Conservation (phyloP, 2,329 filamentous ascomycete species). For the Colletotrichum graminicola region DNA sequence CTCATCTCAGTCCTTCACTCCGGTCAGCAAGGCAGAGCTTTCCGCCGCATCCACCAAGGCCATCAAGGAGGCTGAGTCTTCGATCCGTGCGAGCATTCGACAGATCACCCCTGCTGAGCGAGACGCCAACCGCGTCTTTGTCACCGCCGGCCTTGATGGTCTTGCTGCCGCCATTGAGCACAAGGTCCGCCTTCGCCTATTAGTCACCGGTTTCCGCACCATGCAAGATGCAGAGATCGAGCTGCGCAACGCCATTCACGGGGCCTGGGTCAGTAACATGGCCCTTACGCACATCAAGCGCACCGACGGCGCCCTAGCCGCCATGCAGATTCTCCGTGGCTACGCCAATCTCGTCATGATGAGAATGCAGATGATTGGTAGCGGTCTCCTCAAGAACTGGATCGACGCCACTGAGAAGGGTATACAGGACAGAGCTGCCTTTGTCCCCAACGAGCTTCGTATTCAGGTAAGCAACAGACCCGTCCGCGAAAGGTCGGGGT, state of each 20-base stretch:
- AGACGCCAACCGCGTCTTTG: background rate
- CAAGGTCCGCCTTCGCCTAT: background rate
- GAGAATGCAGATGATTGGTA: background rate
- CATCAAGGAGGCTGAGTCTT: background rate
- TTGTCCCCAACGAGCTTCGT: background rate
- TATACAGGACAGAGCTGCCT: background rate
- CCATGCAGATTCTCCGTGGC: conserved; percentile 3
- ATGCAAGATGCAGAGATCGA: background rate
- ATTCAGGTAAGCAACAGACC: conserved; percentile 1
- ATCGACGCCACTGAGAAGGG: conserved; percentile 6
- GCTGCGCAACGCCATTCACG: background rate
- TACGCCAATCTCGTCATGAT: conserved; percentile 2
- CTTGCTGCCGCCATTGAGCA: conserved; percentile 2
- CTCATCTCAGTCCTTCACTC: background rate
- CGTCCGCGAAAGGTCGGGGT: background rate
- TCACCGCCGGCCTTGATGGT: background rate
- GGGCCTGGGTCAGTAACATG: background rate
- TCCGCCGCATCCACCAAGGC: background rate
- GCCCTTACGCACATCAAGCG: background rate
- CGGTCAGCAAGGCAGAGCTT: conserved; percentile 1
- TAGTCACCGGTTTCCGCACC: background rate
- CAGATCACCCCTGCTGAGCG: background rate
- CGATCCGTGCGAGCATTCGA: background rate
- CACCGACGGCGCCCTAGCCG: background rate
- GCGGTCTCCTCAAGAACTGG: conserved; percentile 1